Conservation (phyloP, 805 yeast genomes). For the Ogataea populi-albae region DNA sequence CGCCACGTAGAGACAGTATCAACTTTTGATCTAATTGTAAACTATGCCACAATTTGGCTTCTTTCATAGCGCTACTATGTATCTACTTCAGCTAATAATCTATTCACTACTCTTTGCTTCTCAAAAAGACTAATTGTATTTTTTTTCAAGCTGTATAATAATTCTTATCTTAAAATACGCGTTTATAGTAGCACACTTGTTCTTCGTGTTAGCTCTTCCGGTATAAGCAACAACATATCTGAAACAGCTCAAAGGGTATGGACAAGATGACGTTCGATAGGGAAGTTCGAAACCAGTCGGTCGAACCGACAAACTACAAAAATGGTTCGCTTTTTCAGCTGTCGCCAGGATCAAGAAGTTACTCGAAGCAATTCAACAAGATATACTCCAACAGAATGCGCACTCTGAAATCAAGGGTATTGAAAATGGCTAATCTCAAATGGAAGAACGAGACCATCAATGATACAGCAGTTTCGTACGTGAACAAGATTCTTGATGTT, state of each 20-base stretch:
- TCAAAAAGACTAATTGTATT: too few relatives aligned
- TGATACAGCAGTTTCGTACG: conserved; percentile 28
- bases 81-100: too few relatives aligned
- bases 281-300: conserved; percentile 16
- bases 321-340: conserved; percentile 12
- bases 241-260: neutral
- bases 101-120: too few relatives aligned
- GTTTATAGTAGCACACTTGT: too few relatives aligned
- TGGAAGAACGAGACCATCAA: conserved; percentile 42
- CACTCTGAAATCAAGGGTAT: conserved; percentile 44
- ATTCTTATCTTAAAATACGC: too few relatives aligned
- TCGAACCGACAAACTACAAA: conserved; percentile 10
- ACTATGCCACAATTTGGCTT: too few relatives aligned
- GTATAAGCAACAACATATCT: neutral
- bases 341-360: conserved; percentile 34
- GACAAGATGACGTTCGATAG: conserved; percentile 24
- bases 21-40: too few relatives aligned
- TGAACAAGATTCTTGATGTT: conserved; percentile 59
- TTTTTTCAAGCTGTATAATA: too few relatives aligned
- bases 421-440: conserved; percentile 40
- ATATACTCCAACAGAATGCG: conserved; percentile 54
- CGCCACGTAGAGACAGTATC: too few relatives aligned
- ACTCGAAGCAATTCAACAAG: conserved; percentile 55
- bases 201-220: too few relatives aligned
- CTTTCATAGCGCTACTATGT: too few relatives aligned